A percentile compares a stretch with the other conserved stretches of the same genome.
Evolutionary conservation across 2,329 filamentous ascomycete genomes (phyloP).

Genomic region (Biscogniauxia marginata): DNA sequence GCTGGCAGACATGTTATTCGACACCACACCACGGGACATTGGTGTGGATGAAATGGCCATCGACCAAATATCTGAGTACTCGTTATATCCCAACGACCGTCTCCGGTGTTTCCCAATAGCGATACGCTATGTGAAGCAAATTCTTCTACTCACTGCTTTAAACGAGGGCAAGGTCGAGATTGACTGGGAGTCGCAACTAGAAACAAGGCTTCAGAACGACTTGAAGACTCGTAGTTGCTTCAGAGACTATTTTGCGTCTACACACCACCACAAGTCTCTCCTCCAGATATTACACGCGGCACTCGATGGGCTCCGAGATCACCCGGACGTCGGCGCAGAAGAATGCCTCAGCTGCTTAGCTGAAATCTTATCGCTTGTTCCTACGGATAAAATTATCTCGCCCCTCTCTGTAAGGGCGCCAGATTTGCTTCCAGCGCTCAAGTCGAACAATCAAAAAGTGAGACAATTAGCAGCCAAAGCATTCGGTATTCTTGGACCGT

Average conservation of each 20-base stretch:
- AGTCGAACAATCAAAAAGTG: slow-evolving; percentile 69
- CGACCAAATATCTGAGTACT: slow-evolving; percentile 38
- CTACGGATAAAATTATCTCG: slow-evolving; percentile 29
- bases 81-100: slow-evolving; percentile 42
- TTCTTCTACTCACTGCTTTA: slow-evolving; percentile 51
- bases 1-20: slow-evolving; percentile 51
- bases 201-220: slow-evolving; percentile 70
- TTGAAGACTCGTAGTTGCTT: slow-evolving; percentile 61
- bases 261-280: slow-evolving; percentile 39
- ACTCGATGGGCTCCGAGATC: slow-evolving; percentile 55
- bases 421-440: slow-evolving; percentile 59
- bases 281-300: slow-evolving; percentile 50
- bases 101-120: slow-evolving; percentile 64
- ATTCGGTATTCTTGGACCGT: slow-evolving; percentile 74
- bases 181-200: slow-evolving; percentile 82
- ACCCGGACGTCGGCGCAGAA: slow-evolving; percentile 35
- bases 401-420: slow-evolving; percentile 44
- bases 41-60: slow-evolving; percentile 35
- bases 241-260: slow-evolving; percentile 48
- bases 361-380: slow-evolving; percentile 31
- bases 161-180: slow-evolving; percentile 61
- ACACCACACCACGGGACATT: slow-evolving; percentile 18
- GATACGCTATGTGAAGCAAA: slow-evolving; percentile 63
- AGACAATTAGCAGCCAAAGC: slow-evolving; percentile 66
- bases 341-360: slow-evolving; percentile 28